Evolutionary conservation across 2,329 filamentous ascomycete genomes (phyloP), one percentile per base, ranked within the genome.

Genomic region (Parasarocladium wereldwijsianum): DNA sequence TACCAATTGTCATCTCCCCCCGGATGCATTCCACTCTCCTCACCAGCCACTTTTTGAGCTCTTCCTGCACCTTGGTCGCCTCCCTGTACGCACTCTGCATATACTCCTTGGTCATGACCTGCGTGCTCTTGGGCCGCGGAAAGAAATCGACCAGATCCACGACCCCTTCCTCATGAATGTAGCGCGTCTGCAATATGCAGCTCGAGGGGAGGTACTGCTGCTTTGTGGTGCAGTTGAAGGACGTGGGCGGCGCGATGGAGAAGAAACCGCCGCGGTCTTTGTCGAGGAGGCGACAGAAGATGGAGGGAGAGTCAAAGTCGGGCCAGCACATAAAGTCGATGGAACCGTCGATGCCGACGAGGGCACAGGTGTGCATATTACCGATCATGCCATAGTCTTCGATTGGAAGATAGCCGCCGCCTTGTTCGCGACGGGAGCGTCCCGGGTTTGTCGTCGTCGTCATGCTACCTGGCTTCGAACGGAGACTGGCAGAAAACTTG

Each of bases 271-370:
- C 79, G 45, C 77, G 82, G 40, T 78, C 58, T 44, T 79, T 76
- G 51, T 85, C 79, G 3, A 85, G 54, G 11, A 85, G 60, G 23
- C 78, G 70, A 44, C 76, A 82, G 47, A 85, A 85, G 29, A 85
- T 54, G 1, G 75, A 76, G 0, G 79, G 78, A 5, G 78, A 83
- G 49, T 85, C 79, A 45, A 85, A 85, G 40, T 82, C 71, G 3
- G 78, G 79, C 72, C 77, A 85, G 50, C 77, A 84, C 76, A 84
- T 79, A 41, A 74, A 82, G 45, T 83, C 79, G 34, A 85, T 52
- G 38, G 76, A 77, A 15, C 78, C 78, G 43, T 78, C 72, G 45
- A 79, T 78, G 39, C 75, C 77, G 14, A 81, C 65, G n/a, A 83
- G 57, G 10, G 78, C 77, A 55, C 76, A 81, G 1, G 78, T 85